Conservation (phyloP, 352 stramenopile genomes). For the Phytophthora rubi region DNA sequence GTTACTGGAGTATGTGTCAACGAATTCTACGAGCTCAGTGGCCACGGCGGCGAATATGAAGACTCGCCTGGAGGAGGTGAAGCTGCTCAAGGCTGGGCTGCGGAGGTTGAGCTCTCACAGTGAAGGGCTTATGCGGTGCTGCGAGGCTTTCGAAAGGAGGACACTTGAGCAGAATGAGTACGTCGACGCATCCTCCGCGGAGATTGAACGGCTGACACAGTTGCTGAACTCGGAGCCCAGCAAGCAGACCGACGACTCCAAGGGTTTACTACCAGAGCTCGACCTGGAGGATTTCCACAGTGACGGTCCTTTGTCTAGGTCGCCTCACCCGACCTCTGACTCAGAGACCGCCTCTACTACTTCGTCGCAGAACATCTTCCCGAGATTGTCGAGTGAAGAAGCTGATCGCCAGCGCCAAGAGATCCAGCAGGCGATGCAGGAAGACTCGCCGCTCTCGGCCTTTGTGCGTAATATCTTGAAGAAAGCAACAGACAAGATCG, state of each 20-base stretch:
- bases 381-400: conserved; percentile 35
- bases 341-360: conserved; percentile 41
- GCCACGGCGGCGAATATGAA: conserved; percentile 53
- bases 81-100: conserved; percentile 57
- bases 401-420: conserved; percentile 47
- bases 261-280: conserved; percentile 25
- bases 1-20: conserved; percentile 54
- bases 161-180: conserved; percentile 56
- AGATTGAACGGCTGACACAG: conserved; percentile 55
- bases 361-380: conserved; percentile 46
- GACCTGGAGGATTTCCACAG: conserved; percentile 36
- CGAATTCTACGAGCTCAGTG: conserved; percentile 29
- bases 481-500: conserved; percentile 81
- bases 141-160: conserved; percentile 52
- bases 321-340: conserved; percentile 34
- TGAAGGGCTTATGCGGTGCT: conserved; percentile 54
- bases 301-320: conserved; percentile 27
- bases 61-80: conserved; percentile 55
- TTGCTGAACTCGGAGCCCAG: conserved; percentile 36
- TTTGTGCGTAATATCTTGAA: conserved; percentile 79
- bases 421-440: conserved; percentile 47
- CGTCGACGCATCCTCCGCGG: conserved; percentile 42
- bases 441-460: conserved; percentile 74
- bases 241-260: conserved; percentile 19
- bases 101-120: conserved; percentile 50